Evolutionary conservation across 805 yeast genomes (phyloP), one percentile per base, ranked within the genome.

Genomic region (Tetrapisispora iriomotensis): DNA sequence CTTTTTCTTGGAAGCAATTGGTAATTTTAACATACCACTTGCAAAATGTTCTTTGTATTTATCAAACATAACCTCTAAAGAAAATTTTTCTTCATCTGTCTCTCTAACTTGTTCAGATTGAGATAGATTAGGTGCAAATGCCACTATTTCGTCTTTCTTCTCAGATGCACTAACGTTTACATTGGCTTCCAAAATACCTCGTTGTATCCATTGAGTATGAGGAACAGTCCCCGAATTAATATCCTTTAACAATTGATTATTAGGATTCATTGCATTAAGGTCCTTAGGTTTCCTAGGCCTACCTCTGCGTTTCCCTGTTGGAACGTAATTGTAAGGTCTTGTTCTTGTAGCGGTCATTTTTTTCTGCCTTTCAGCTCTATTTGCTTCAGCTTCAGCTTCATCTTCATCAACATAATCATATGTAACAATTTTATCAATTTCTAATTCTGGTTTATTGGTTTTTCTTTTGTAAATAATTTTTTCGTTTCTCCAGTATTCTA

Each of bases 401-500:
- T 45, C 47, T 21, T 52, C 56, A 13, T 50, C 49, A 18, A 49
- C 46, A 20, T 47, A 49, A 24, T 57, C 60, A 40, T 48, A 51
- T 0, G 76, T 79, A 8, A 77, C 68, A 27, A 82, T 76, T 45
- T 72, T 75, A 39, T 72, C 70, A 20, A 81, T 70, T 31, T 74
- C 74, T 37, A 77, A 76, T 7, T 79, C 70, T 7, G 73, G 66
- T 15, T 59, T 60, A n/a, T 48, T 47, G 4, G 55, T 44, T 14
- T 47, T 52, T 36, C 65, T 62, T 30, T 68, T 65, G 51, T 82
- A 86, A 3, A 82, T 72, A 23, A 82, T 72, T 43, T 76, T 67
- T 59, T 86, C 95, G 51, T 82, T 83, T 55, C 82, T 74, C 95
- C 95, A 86, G 55, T 71, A 82, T 2, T 85, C 88, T 45, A 86